Conservation (phyloP, 2,329 filamentous ascomycete species). For the Sphaerulina vaccinii region DNA sequence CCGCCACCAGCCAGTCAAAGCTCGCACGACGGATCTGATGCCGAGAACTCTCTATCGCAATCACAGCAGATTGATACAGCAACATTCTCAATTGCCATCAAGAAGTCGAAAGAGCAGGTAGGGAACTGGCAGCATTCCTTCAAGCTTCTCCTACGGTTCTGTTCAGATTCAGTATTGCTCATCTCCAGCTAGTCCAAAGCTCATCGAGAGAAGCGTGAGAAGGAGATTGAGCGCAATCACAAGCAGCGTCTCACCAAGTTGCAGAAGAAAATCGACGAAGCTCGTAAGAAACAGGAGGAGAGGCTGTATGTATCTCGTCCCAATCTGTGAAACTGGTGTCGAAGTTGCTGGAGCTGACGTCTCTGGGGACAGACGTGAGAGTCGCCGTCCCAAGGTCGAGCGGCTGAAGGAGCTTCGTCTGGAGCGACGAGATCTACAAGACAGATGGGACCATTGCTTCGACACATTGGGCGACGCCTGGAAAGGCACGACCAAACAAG, state of each 20-base stretch:
- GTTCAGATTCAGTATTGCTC: not conserved
- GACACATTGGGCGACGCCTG: slow-evolving; percentile 17
- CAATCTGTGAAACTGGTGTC: not conserved
- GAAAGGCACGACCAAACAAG: slow-evolving; percentile 20
- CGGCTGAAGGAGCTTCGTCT: slow-evolving; percentile 26
- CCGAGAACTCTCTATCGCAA: slow-evolving; percentile 5
- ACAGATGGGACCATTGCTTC: slow-evolving; percentile 15
- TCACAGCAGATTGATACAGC: slow-evolving; percentile 13
- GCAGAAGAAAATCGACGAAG: slow-evolving; percentile 16
- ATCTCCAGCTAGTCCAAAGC: slow-evolving; percentile 8
- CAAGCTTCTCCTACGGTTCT: not conserved
- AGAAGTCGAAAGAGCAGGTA: slow-evolving; percentile 16
- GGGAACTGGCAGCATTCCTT: not conserved
- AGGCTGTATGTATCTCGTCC: slow-evolving; percentile 10
- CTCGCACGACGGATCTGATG: slow-evolving; percentile 2
- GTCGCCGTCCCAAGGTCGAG: slow-evolving; percentile 25
- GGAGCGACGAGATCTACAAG: slow-evolving; percentile 22
- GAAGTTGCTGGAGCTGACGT: not conserved
- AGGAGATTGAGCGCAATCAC: slow-evolving; percentile 17
- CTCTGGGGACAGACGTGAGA: not conserved
- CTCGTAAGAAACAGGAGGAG: slow-evolving; percentile 6
- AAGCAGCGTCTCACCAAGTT: slow-evolving; percentile 11
- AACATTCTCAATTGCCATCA: slow-evolving; percentile 4
- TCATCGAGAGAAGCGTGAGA: slow-evolving; percentile 12
- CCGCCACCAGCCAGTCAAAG: not conserved